Evolutionary conservation across 257 asterid genomes (phyloP).

Genomic region (Fraxinus americana): DNA sequence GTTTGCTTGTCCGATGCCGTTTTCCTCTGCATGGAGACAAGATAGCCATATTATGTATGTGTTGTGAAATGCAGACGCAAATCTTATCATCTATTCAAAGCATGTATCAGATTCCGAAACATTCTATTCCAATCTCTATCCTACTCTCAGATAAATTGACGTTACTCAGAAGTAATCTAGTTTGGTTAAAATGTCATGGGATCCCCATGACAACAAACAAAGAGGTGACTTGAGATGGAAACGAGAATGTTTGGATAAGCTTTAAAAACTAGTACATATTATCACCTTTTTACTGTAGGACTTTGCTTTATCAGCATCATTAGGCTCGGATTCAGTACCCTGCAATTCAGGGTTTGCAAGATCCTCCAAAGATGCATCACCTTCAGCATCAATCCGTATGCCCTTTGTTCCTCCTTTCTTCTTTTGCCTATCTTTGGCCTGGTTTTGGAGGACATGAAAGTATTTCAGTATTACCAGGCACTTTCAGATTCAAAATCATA

Average conservation of each 20-base stretch:
- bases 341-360: constrained; percentile 44
- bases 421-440: constrained; percentile 96
- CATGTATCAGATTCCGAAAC: background rate
- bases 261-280: background rate
- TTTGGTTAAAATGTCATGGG: background rate
- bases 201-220: background rate
- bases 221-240: background rate
- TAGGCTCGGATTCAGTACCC: constrained; percentile 56
- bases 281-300: constrained; percentile 75
- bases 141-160: background rate
- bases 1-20: constrained; percentile 54
- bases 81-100: background rate
- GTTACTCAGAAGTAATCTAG: background rate
- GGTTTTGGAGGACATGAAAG: constrained; percentile 24
- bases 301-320: constrained; percentile 60
- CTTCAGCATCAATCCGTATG: constrained; percentile 84
- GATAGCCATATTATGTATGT: constrained; percentile 4
- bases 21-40: constrained; percentile 63
- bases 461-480: constrained; percentile 3
- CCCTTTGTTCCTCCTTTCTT: constrained; percentile 76
- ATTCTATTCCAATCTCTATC: background rate
- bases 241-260: background rate
- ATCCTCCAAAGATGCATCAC: constrained; percentile 89
- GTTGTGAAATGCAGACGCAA: constrained; percentile 9
- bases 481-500: constrained; percentile 17